A percentile compares a stretch with the other conserved stretches of the same genome.
Evolutionary conservation across 2,329 filamentous ascomycete genomes (phyloP).

Genomic region (Colletotrichum melonis): DNA sequence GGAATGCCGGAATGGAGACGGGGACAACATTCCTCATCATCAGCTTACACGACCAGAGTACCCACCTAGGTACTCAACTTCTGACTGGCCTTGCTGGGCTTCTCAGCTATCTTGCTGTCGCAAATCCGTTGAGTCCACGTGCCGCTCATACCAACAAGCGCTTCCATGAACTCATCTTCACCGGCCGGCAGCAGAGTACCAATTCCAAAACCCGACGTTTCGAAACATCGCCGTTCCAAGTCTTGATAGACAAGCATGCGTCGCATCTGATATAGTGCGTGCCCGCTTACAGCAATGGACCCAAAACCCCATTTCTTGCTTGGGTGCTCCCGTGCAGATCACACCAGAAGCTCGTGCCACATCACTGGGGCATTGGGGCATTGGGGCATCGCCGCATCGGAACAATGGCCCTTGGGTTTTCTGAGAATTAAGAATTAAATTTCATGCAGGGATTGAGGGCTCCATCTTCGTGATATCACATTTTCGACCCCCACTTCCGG

Average conservation of each 20-base stretch:
- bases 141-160: not conserved
- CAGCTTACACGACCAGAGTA: not conserved
- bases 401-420: slow-evolving; percentile 26
- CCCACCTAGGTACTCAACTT: too few relatives aligned
- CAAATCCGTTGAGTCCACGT: not conserved
- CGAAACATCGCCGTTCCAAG: not conserved
- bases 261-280: not conserved
- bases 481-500: slow-evolving; percentile 20
- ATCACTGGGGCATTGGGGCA: slow-evolving; percentile 8
- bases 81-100: not conserved
- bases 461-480: slow-evolving; percentile 21
- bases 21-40: not conserved
- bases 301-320: slow-evolving; percentile 22
- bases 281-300: slow-evolving; percentile 7
- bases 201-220: not conserved
- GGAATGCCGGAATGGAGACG: not conserved
- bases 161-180: not conserved
- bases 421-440: not conserved
- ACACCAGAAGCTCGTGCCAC: slow-evolving; percentile 30
- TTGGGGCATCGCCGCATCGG: not conserved
- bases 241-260: not conserved
- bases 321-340: slow-evolving; percentile 33
- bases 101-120: not conserved
- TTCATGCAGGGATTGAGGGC: slow-evolving; percentile 24
- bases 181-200: not conserved